These are phyloP conservation scores for Tetrapisispora iriomotensis DNA, from an alignment of 805 yeast species.

Conservation along the genomic window DNA sequence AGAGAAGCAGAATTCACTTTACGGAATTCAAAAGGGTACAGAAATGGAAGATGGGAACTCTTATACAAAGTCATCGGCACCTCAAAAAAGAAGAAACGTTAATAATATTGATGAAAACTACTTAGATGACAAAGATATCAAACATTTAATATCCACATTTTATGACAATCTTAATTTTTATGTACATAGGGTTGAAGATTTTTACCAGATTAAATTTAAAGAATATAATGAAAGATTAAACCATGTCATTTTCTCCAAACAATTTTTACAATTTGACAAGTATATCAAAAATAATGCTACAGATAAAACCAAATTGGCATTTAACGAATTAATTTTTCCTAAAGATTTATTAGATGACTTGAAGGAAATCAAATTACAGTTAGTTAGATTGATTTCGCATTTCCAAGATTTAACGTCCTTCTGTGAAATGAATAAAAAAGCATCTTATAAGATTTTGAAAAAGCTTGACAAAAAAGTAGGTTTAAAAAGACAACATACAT, in stretches of 20 bases:
- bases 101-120: slow-evolving; percentile 7
- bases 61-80: slow-evolving; percentile 4
- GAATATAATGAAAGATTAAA: slow-evolving; percentile 68
- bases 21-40: slow-evolving; percentile 13
- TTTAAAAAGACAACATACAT: slow-evolving; percentile 39
- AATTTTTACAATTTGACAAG: slow-evolving; percentile 5
- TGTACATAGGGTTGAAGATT: slow-evolving; percentile 70
- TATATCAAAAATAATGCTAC: background rate
- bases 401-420: slow-evolving; percentile 86
- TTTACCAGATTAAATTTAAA: slow-evolving; percentile 59
- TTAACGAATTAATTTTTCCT: background rate
- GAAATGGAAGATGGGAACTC: slow-evolving; percentile 3
- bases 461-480: slow-evolving; percentile 81
- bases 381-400: slow-evolving; percentile 65
- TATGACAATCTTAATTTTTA: slow-evolving; percentile 72
- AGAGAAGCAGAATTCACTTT: slow-evolving; percentile 30
- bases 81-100: slow-evolving; percentile 5
- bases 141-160: slow-evolving; percentile 49
- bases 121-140: slow-evolving; percentile 35
- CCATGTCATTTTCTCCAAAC: slow-evolving; percentile 33
- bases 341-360: slow-evolving; percentile 33
- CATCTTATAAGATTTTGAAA: slow-evolving; percentile 79
- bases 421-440: slow-evolving; percentile 85
- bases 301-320: background rate
- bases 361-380: slow-evolving; percentile 54